Conservation (phyloP, 2,329 filamentous ascomycete species). For the Thelonectria discophora region DNA sequence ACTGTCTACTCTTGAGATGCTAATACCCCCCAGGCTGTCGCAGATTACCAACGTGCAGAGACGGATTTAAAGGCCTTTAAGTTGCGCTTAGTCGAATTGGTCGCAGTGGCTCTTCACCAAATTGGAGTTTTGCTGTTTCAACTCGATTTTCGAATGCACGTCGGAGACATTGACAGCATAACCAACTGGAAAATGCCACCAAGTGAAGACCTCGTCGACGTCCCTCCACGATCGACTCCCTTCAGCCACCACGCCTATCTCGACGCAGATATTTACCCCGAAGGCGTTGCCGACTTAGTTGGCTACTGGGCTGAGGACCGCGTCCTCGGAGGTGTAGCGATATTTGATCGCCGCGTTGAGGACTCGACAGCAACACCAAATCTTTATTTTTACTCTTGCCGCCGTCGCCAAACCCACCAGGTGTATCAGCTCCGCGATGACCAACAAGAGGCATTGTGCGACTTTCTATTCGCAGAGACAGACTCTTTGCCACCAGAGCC, state of each 20-base stretch:
- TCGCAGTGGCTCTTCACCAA: slow-evolving; percentile 21
- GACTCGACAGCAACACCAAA: too few relatives aligned
- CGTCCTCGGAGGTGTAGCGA: not conserved
- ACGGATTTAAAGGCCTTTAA: slow-evolving; percentile 11
- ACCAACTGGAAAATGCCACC: slow-evolving; percentile 12
- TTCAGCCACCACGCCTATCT: not conserved
- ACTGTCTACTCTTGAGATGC: not conserved
- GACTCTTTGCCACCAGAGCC: too few relatives aligned
- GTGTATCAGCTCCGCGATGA: too few relatives aligned
- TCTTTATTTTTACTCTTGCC: not conserved
- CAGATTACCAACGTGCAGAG: not conserved
- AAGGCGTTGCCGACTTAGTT: not conserved
- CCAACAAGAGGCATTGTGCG: too few relatives aligned
- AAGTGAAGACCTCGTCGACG: too few relatives aligned
- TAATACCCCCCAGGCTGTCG: not conserved
- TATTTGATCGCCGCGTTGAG: not conserved
- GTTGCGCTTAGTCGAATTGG: slow-evolving; percentile 8
- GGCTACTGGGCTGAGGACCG: slow-evolving; percentile 5
- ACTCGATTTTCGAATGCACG: slow-evolving; percentile 19
- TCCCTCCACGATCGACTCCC: not conserved
- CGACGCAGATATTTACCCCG: not conserved
- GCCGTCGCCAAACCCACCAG: not conserved
- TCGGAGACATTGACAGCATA: slow-evolving; percentile 18
- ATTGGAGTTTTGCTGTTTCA: slow-evolving; percentile 16
- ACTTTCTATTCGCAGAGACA: too few relatives aligned